Evolutionary conservation across 179 eudicot species (phyloP).

Genomic region (Spergularia azorica): DNA sequence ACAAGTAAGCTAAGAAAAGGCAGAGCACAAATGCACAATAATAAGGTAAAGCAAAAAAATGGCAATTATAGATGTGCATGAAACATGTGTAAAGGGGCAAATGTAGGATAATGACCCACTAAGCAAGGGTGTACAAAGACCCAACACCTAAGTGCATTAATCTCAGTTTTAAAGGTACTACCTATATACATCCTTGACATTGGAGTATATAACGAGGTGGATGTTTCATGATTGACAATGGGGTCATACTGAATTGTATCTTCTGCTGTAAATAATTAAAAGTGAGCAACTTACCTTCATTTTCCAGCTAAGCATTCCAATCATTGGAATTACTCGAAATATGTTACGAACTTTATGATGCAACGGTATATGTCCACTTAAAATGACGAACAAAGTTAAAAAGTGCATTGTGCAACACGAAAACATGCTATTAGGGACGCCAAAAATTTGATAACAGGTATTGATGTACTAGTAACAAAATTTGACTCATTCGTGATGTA

Average conservation of each 20-base stretch:
- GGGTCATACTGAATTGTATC: background rate
- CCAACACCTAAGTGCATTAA: constrained; percentile 11
- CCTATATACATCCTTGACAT: background rate
- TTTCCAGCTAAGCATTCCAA: constrained; percentile 22
- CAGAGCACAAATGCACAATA: no score
- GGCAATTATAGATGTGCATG: constrained; percentile 9
- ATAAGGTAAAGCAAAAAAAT: background rate
- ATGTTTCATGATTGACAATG: background rate
- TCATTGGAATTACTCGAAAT: background rate
- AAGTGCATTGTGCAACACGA: no score
- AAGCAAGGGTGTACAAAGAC: constrained; percentile 19
- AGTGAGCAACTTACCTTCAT: background rate
- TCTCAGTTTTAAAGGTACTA: background rate
- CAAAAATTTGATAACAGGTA: no score
- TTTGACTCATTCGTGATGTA: no score
- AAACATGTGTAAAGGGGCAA: constrained; percentile 25
- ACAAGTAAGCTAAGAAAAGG: no score
- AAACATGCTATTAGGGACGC: no score
- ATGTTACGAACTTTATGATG: background rate
- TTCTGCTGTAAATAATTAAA: constrained; percentile 4
- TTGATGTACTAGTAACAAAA: no score
- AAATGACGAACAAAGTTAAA: no score
- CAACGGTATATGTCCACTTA: no score
- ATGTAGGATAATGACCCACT: constrained; percentile 17
- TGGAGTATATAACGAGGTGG: background rate